Base-by-base conservation (phyloP, 2,329 filamentous ascomycete genomes). In the Apiospora aurea region DNA sequence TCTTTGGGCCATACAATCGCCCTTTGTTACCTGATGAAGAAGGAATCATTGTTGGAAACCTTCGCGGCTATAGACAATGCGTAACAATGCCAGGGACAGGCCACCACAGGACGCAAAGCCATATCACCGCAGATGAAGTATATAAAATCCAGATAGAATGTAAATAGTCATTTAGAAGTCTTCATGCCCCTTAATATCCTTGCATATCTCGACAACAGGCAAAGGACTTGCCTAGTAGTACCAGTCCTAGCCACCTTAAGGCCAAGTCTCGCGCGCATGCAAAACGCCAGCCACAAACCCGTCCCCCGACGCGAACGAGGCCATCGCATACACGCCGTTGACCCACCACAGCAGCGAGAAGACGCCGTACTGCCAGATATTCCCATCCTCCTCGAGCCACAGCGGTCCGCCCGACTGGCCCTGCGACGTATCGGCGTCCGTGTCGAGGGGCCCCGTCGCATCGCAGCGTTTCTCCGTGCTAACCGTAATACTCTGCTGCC, bases 341-440 rank as follows among this genome's bases (percentile, higher is more conserved):
- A 38, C 4, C 3, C 38, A 16, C 18, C 29, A 41, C 8, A 64
- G 8, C 10, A 5, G 8, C 29, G 57, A 16, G 29, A 41, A 41
- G 38, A 71, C 66, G 14, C 61, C 70, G 26, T 69, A 71, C 47
- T 68, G 61, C 24, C 46, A 71, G 5, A 14, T 49, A 24, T 26
- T n/a, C 8, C 67, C 70, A 11, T 24, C 21, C n/a, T 67, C 70
- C 24, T 69, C 11, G 3, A 53, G 46, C 71, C 71, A 72, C 49
- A 72, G 29, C 3, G 71, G 68, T 7, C 71, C 71, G 24, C 71
- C 71, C 8, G 67, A 70, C 67, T 64, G 49, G 29, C 71, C 71
- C 38, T 29, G 34, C 16, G 41, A 44, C 21, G 46, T 29, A 18
- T 72, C 71, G 24, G 71, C 68, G 29, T 72, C 68, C 10, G 71